phyloP scores from a whole-genome alignment of 2,329 filamentous ascomycete genomes.

The Metarhizium sp. region DNA sequence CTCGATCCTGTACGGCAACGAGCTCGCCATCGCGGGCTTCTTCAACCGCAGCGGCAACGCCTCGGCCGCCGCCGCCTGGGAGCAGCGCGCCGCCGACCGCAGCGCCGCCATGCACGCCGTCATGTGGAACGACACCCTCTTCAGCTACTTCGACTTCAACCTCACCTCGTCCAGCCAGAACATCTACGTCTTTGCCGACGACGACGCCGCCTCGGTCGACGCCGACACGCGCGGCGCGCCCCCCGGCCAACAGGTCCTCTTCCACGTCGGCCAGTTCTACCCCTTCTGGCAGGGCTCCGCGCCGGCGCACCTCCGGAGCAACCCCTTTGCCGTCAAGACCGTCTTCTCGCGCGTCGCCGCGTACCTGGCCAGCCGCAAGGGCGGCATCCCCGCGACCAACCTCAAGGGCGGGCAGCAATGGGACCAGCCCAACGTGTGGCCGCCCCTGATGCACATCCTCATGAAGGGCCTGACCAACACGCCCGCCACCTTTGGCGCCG shows the following conservation, averaged over 20 bases:
- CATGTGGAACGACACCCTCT: slow-evolving; percentile 55
- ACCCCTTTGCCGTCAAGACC: slow-evolving; percentile 46
- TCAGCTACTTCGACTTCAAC: slow-evolving; percentile 62
- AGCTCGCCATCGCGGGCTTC: slow-evolving; percentile 48
- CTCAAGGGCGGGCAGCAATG: slow-evolving; percentile 54
- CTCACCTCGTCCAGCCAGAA: slow-evolving; percentile 47
- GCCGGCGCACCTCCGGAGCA: slow-evolving; percentile 43
- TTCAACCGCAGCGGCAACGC: slow-evolving; percentile 40
- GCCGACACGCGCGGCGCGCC: slow-evolving; percentile 34
- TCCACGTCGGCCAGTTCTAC: slow-evolving; percentile 52
- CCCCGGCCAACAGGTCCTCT: slow-evolving; percentile 45
- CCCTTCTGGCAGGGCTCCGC: slow-evolving; percentile 63
- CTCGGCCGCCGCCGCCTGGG: slow-evolving; percentile 39
- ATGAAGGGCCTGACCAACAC: slow-evolving; percentile 54
- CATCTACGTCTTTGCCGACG: slow-evolving; percentile 41
- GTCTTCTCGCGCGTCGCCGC: slow-evolving; percentile 44
- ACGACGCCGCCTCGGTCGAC: slow-evolving; percentile 20
- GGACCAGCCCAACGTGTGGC: slow-evolving; percentile 65
- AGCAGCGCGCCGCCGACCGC: slow-evolving; percentile 37
- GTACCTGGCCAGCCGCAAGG: slow-evolving; percentile 41
- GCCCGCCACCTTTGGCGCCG: slow-evolving; percentile 42
- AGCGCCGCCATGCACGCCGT: slow-evolving; percentile 53
- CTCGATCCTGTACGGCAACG: slow-evolving; percentile 58
- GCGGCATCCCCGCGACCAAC: slow-evolving; percentile 55
- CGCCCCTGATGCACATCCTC: slow-evolving; percentile 54